A percentile compares a stretch with the other conserved stretches of the same genome.
phyloP scores from a whole-genome alignment of 139 green algal genomes.

The Deuterostichococcus epilithicus region DNA sequence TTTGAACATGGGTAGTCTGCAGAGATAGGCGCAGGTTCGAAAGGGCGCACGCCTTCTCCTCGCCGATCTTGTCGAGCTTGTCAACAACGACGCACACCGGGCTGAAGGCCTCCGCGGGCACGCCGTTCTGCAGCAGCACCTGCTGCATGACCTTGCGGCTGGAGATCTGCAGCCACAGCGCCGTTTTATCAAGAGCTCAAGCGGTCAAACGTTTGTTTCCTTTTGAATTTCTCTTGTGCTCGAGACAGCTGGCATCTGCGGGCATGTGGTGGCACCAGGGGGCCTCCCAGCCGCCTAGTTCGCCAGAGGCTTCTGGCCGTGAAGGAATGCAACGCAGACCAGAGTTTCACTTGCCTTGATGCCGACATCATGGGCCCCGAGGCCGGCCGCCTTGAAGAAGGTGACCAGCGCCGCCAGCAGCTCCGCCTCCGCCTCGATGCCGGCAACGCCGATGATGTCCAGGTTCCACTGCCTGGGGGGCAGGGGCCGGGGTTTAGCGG shows the following conservation, averaged over 20 bases:
- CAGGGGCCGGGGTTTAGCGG: too few species aligned
- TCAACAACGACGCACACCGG: conserved; percentile 91
- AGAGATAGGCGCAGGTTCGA: too few species aligned
- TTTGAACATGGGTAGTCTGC: too few species aligned
- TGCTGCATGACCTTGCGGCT: conserved; percentile 85
- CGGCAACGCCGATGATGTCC: conserved; percentile 92
- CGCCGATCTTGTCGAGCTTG: conserved; percentile 88
- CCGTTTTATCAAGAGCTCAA: too few species aligned
- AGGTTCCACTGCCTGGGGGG: conserved; percentile 75
- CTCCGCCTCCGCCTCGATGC: conserved; percentile 89
- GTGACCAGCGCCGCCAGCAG: conserved; percentile 83
- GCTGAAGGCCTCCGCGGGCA: conserved; percentile 69
- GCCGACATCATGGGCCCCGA: conserved; percentile 76
- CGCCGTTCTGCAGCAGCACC: conserved; percentile 55
- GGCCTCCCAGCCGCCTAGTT: too few species aligned
- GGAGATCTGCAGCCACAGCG: conserved; percentile 86
- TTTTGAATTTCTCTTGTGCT: too few species aligned
- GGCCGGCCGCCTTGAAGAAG: conserved; percentile 84
- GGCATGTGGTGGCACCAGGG: too few species aligned
- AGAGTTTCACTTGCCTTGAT: conserved; percentile 54
- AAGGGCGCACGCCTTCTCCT: conserved; percentile 37
- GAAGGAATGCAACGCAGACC: too few species aligned
- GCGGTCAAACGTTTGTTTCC: too few species aligned
- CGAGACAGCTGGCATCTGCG: too few species aligned
- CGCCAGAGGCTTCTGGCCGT: too few species aligned